Base-by-base conservation (phyloP, 2,329 filamentous ascomycete species). In the Penicillium sp. region DNA sequence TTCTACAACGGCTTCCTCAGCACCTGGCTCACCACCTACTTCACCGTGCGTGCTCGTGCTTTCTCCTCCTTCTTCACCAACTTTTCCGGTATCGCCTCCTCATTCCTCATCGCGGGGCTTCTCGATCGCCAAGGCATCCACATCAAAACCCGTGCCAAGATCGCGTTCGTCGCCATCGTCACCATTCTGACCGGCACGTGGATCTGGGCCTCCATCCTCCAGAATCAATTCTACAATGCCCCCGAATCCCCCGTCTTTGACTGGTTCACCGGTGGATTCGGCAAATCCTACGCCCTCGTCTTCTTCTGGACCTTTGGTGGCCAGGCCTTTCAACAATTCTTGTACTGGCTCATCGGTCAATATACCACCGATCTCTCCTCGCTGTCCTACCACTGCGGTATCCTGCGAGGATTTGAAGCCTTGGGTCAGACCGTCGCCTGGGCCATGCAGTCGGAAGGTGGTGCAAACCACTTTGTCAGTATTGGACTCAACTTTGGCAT, bases 1-100 rank as follows among this genome's bases (percentile, higher is more conserved):
- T 63, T 63, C 53, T 63, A 61, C 50, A 62, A 63, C 45, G 60
- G 55, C 29, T 63, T 63, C 53, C 43, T 55, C 24, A 60, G 57
- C 46, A 63, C 60, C 1, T 63, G 53, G 49, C 44, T 60, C 39
- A 59, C 57, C 24, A 46, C 39, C 41, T 59, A 59, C 49, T 59
- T 59, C 52, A 58, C 53, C 28, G 54, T 59, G 8, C 57, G 57
- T 3, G 55, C 57, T 9, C 57, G 57, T 9, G 57, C 57, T 9
- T 59, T 59, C 48, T 58, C 56, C 4, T 59, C 57, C 1, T 59
- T 59, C 52, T 58, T 59, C 48, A 59, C 57, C 46, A 59, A 59
- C 39, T 59, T 59, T 26, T 50, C 57, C 25, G 57, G 57, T 11
- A 52, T 59, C 18, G 49, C 52, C 11, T 59, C 57, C 6, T 59